Evolutionary conservation across 2,329 filamentous ascomycete genomes (phyloP).

Genomic region (Aspergillus sp.): DNA sequence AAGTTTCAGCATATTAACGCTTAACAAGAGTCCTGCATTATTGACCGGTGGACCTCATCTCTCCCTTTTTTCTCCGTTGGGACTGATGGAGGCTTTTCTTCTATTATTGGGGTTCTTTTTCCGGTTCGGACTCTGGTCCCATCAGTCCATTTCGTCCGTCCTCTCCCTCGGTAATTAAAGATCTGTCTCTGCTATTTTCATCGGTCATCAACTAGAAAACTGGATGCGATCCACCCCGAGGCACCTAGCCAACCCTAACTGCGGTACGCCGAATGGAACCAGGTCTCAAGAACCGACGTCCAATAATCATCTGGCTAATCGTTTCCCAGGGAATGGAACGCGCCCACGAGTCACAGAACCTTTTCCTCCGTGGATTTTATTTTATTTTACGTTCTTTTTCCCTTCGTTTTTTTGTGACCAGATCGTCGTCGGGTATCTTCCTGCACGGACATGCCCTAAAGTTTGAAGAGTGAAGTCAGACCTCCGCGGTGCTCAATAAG

Average conservation of each 20-base stretch:
- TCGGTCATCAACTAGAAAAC: neutral
- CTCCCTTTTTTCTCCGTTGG: neutral
- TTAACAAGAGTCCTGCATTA: neutral
- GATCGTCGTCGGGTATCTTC: constrained; percentile 2
- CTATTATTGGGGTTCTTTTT: too few species aligned
- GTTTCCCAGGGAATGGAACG: neutral
- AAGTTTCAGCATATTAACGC: neutral
- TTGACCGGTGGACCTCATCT: neutral
- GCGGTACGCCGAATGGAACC: neutral
- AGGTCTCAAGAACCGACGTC: neutral
- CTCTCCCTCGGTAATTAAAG: neutral
- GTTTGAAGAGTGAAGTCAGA: neutral
- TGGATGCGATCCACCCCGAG: constrained; percentile 1
- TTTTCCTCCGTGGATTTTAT: neutral
- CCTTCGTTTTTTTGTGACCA: neutral
- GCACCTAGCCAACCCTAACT: constrained; percentile 1
- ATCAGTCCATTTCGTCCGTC: neutral
- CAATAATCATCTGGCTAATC: neutral
- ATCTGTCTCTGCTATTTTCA: neutral
- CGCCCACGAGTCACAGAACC: neutral
- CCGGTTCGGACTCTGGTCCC: neutral
- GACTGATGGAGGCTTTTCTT: too few species aligned
- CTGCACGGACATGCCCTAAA: neutral
- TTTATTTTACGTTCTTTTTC: neutral
- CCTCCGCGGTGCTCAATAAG: neutral